Base-by-base conservation (phyloP, 805 yeast genomes). In the Candida takata region DNA sequence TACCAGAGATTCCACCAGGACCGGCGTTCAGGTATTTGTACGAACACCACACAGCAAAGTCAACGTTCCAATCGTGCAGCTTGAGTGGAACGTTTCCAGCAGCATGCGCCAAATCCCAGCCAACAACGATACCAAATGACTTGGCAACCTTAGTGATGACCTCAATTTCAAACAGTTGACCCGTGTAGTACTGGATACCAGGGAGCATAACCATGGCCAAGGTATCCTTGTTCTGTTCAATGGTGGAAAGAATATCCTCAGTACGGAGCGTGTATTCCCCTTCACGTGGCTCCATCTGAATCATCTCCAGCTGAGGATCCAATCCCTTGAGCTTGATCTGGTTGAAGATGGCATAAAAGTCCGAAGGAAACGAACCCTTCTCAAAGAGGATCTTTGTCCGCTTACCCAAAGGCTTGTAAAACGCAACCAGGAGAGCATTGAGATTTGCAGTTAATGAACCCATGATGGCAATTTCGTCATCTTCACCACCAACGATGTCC, bases 41-140 rank as follows among this genome's bases (percentile, higher is more conserved):
- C 5, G 94, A 78, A 57, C 97, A 88, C 87, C 95, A 88, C 14
- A 76, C 85, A 1, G 97, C 97, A 64, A 88, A 87, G 58, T 88
- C 97, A 5, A 84, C 92, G 38, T 70, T 63, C 95, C 96, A 88
- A 33, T 84, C 85, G 55, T 88, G 97, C 35, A 88, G 61, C 33
- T 70, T 49, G 35, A 90, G 58, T 7, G 76, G 78, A 3, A 85
- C 88, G 56, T 90, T 90, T 3, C 97, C 97, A 2, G 70, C 90
- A 2, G 94, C 95, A 56, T 88, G 97, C 1, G 97, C 97, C 47
- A 88, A 66, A 57, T 88, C 97, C 96, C 96, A 88, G 1, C 96
- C 97, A 20, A 79, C 83, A 2, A 72, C 62, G 24, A 83, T 69
- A 18, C 61, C 72, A 39, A 39, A 54, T 15, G 51, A 46, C 38